A percentile compares a stretch with the other conserved stretches of the same genome.
Evolutionary conservation across 331 rosid species (phyloP).

Genomic region (Saraca asoca): DNA sequence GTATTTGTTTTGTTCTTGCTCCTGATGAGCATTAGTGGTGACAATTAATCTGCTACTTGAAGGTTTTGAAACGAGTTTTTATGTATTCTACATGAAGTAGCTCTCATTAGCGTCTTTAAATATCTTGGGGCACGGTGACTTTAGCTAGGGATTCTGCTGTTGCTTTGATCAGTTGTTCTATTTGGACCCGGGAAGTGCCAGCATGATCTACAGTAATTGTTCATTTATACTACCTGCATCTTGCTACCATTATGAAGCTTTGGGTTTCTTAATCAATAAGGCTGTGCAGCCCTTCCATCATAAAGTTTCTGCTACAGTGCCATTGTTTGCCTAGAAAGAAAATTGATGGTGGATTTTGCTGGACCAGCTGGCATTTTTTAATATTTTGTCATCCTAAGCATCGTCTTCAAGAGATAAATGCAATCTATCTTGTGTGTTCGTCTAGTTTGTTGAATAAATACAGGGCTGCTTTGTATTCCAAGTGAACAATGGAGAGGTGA

Average conservation of each 20-base stretch:
- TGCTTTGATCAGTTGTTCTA: conserved; percentile 23
- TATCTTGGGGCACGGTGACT: conserved; percentile 45
- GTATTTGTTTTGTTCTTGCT: conserved; percentile 35
- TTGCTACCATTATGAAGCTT: conserved; percentile 44
- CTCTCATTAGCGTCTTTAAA: conserved; percentile 36
- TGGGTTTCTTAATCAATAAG: conserved; percentile 66
- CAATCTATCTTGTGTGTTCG: conserved; percentile 57
- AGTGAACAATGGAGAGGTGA: conserved; percentile 87
- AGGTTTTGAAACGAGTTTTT: conserved; percentile 47
- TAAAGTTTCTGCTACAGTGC: conserved; percentile 63
- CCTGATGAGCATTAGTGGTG: conserved; percentile 55
- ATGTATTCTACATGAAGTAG: conserved; percentile 53
- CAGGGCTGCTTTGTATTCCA: conserved; percentile 58
- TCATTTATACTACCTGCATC: conserved; percentile 43
- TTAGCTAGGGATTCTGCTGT: conserved; percentile 40
- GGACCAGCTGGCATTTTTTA: conserved; percentile 56
- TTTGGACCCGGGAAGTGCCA: conserved; percentile 47
- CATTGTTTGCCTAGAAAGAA: conserved; percentile 38
- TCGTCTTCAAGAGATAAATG: conserved; percentile 62
- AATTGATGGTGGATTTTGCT: conserved; percentile 74
- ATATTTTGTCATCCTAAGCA: conserved; percentile 46
- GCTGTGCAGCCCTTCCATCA: conserved; percentile 66
- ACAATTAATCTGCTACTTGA: conserved; percentile 40
- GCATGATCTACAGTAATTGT: conserved; percentile 61
- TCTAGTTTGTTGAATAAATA: conserved; percentile 68